Base-by-base conservation (phyloP, 306 rosid genomes). In the Lagenaria siceraria region DNA sequence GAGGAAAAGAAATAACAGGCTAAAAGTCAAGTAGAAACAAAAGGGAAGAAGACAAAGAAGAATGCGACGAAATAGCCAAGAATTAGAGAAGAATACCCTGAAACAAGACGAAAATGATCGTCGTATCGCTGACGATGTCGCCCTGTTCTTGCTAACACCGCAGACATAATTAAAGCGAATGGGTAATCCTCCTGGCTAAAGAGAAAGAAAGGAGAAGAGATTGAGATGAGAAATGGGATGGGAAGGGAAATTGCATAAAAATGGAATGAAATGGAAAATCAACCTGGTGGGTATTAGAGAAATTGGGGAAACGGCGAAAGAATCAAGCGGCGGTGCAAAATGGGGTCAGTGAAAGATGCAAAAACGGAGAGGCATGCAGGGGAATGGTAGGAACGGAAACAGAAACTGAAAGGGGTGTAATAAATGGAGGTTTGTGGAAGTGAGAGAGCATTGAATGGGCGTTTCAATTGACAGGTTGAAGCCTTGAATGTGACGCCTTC, bases 111-210 rank as follows among this genome's bases (percentile, higher is more conserved):
- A 24, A 89, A 62, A 75, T 88, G 86, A 66, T 83, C 82, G 36
- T 92, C 89, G 78, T 92, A 92, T 54, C 96, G 97, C 33, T 92
- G 97, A 33, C 87, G 85, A 70, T 84, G 88, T 79, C 97, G 70
- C 46, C 97, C 97, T 13, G 85, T 89, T 81, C 97, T 78, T 49
- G 90, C 92, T 53, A 70, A 55, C 21, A 80, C 74, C 54, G 80
- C 82, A 11, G 93, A 86, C 96, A 91, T 88, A 59, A 80, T 56
- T 79, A 77, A 56, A 72, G 11, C 14, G 7, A 10, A 42, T 11
- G 53, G 51, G 53, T 51, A 58, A 65, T 64, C 65, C 1, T 18
- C 66, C 10, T 5, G 10, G 46, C 78, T 78, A 40, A 43, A 54
- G 52, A 65, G 64, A 80, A 55, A 54, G 6, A 54, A 12, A 48